Evolutionary conservation across 352 stramenopile genomes (phyloP), one percentile per base, ranked within the genome.

Genomic region (Globisporangium acanthophoron): DNA sequence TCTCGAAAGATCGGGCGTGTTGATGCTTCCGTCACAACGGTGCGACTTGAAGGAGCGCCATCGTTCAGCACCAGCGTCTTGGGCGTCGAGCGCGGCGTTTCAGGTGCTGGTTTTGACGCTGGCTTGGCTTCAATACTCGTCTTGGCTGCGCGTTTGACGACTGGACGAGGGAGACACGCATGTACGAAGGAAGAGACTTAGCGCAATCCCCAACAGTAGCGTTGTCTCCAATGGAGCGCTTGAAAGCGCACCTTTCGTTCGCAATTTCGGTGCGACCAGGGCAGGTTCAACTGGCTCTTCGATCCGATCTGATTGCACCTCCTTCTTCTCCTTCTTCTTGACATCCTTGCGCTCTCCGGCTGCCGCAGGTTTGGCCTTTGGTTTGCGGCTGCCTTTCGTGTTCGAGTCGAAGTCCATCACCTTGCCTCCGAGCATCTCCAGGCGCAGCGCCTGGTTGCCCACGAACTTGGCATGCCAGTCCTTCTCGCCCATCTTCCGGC

Each of bases 391-490:
- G 15, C 3, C 21, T 31, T 59, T 27, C 41, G 1, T 27, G 16
- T 33, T 18, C 5, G 15, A 16, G 12, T 24, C 46, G 1, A 18
- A 18, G 16, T 49, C 24, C 7, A 50, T 20, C 52, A 33, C 53
- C 24, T 71, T 69, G 52, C 73, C 73, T 2, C 57, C 62, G 40
- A 70, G 66, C 21, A 76, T 70, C 21, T 53, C 50, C 3, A 60
- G 51, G 43, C 88, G 75, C 7, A 62, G 67, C 50, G 58, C 56
- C 31, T 64, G 66, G 27, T 69, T 87, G 3, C 59, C 56, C 3
- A 52, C 66, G 56, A 88, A 84, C 13, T 51, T 65, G 3, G 66
- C 48, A 6, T 67, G 61, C 78, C 78, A 88, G 44, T 60, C 31
- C 27, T 66, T 45, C 15, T 76, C 48, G 1, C 74, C 73, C 47